Evolutionary conservation across 768 basidiomycete genomes (phyloP), one percentile per base, ranked within the genome.

Genomic region (Boletus subparvulus): DNA sequence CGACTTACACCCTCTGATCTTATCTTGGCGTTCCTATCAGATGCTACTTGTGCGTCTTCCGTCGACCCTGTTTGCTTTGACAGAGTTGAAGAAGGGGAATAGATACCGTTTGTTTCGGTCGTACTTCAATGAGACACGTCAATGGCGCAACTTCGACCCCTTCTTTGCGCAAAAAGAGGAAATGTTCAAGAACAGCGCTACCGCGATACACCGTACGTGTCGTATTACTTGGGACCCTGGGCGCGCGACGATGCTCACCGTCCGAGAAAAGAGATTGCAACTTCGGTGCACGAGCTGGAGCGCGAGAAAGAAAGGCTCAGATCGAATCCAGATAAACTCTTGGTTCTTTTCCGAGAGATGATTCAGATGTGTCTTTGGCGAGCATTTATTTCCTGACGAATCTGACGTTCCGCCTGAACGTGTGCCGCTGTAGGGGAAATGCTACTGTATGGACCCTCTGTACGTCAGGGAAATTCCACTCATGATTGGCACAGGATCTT

Each of bases 351-450:
- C 72, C 81, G 79, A 52, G 88, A 93, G 70, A 93, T 94, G 88
- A 77, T 91, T 9, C 90, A 94, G 66, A 92, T 94, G 83, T 90
- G 90, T 71, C 79, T 94, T 26, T 94, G 92, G 92, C 49, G 28
- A 47, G 55, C 39, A 37, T 45, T 44, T 26, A 4, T 48, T 13
- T 39, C 19, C 26, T 14, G 41, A 24, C 12, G 7, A 39, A 35
- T 41, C 26, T 48, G 35, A 51, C 7, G 4, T 32, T 51, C 2
- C 5, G 11, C 10, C 51, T 67, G 33, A 63, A 63, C 19, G 13
- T 33, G 11, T 50, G 6, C 10, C 3, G 14, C 26, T 41, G 16
- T 30, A 95, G 93, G 94, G 95, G 95, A 44, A 98, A 98, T 69
- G 94, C 94, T 14, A 97, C 94, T 26, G 92, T 92, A 60, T 77